Conservation (phyloP, 495 filamentous ascomycete genomes). For the Neurospora hispaniola region DNA sequence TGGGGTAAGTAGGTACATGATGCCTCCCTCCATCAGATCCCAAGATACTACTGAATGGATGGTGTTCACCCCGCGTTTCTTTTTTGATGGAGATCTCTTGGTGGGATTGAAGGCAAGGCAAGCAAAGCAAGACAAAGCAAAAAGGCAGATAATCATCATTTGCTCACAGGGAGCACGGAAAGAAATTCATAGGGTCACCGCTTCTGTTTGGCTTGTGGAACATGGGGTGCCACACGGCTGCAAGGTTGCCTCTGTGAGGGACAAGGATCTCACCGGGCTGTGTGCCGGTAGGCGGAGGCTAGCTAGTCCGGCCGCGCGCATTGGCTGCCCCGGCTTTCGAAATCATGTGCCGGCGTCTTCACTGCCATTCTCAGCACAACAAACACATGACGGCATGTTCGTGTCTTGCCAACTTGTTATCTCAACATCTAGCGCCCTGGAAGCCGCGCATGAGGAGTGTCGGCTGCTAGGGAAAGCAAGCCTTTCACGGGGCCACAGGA, state of each 20-base stretch:
- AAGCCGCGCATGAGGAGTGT: background rate
- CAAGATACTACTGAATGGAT: background rate
- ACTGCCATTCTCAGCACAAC: constrained; percentile 1
- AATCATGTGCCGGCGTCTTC: background rate
- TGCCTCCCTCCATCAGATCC: background rate
- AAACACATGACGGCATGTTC: background rate
- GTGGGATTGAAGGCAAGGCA: background rate
- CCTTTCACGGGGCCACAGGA: background rate
- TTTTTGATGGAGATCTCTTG: background rate
- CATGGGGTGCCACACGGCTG: constrained; percentile 12
- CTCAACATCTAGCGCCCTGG: background rate
- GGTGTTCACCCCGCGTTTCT: background rate
- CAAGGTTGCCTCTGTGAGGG: constrained; percentile 8
- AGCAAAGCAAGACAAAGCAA: background rate
- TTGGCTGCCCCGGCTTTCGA: constrained; percentile 1
- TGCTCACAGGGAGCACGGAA: background rate
- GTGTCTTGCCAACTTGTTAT: background rate
- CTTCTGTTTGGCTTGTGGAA: background rate
- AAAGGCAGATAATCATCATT: background rate
- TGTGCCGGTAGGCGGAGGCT: constrained; percentile 4
- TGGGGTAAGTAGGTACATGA: background rate
- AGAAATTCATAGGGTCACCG: background rate
- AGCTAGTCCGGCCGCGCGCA: background rate
- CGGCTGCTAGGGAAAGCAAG: background rate
- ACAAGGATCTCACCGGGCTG: constrained; percentile 11